These are phyloP conservation scores for Plasmodium gonderi DNA, from an alignment of 169 alveolate species.

Conservation along the genomic window DNA sequence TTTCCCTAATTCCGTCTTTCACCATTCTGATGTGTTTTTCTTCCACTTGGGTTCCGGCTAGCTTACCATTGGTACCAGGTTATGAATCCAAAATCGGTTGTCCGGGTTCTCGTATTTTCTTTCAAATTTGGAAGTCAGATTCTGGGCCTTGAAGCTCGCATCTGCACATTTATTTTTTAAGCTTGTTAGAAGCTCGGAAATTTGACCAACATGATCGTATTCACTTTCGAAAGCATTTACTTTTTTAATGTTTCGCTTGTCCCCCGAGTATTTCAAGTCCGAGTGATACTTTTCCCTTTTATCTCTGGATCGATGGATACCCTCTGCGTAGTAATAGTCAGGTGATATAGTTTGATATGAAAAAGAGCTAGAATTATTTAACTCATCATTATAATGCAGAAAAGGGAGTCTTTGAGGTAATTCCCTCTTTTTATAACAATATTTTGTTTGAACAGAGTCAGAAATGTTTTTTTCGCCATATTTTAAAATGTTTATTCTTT, in stretches of 20 bases:
- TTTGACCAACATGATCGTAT: constrained; percentile 49
- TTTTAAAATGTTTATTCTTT: constrained; percentile 35
- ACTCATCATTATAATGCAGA: constrained; percentile 9
- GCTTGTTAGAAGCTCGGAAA: constrained; percentile 32
- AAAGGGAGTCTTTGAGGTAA: neutral
- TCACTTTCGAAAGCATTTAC: neutral
- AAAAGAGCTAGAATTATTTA: constrained; percentile 4
- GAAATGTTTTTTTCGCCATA: constrained; percentile 53
- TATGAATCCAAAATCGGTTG: constrained; percentile 49
- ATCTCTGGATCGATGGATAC: neutral
- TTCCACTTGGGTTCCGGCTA: neutral
- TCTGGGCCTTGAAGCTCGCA: constrained; percentile 43
- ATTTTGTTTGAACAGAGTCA: constrained; percentile 14
- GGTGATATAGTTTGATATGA: neutral
- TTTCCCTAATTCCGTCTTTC: too few relatives aligned
- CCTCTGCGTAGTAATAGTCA: constrained; percentile 43
- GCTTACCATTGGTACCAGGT: constrained; percentile 54
- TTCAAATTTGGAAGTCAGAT: constrained; percentile 12
- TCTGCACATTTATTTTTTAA: constrained; percentile 49
- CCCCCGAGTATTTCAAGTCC: neutral
- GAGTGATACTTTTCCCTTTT: neutral
- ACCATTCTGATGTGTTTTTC: neutral
- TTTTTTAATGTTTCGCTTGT: neutral
- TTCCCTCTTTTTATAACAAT: neutral
- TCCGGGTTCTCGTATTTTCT: constrained; percentile 61